Evolutionary conservation across 2,329 filamentous ascomycete genomes (phyloP).

Genomic region (Fusarium transvaalense): DNA sequence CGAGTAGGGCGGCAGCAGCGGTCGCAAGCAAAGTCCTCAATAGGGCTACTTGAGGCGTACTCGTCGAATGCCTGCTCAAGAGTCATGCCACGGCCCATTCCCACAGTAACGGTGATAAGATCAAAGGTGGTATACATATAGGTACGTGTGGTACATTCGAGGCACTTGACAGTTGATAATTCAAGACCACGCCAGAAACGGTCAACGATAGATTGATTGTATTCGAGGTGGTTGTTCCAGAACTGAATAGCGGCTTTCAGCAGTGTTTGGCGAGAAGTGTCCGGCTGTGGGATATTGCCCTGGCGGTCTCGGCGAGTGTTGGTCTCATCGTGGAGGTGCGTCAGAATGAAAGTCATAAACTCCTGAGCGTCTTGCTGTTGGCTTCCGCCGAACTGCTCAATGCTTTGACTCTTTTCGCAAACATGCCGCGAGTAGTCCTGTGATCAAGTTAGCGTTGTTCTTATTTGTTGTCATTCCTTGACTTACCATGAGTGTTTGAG

Average conservation of each 20-base stretch:
- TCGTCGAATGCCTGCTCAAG: slow-evolving; percentile 75
- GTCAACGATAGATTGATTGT: slow-evolving; percentile 81
- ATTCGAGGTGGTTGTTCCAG: slow-evolving; percentile 78
- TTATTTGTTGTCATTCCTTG: neutral
- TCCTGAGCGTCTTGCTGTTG: slow-evolving; percentile 93
- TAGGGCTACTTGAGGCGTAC: slow-evolving; percentile 75
- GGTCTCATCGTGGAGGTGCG: slow-evolving; percentile 87
- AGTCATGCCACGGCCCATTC: slow-evolving; percentile 50
- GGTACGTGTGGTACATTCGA: slow-evolving; percentile 64
- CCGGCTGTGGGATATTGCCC: slow-evolving; percentile 50
- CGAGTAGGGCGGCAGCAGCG: slow-evolving; percentile 76
- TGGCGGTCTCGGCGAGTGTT: slow-evolving; percentile 68
- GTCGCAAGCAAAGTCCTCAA: slow-evolving; percentile 80
- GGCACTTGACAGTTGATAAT: slow-evolving; percentile 77
- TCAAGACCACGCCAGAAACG: slow-evolving; percentile 84
- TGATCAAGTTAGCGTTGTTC: slow-evolving; percentile 38
- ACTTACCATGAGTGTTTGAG: slow-evolving; percentile 70
- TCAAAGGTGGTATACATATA: slow-evolving; percentile 63
- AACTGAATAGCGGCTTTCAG: slow-evolving; percentile 75
- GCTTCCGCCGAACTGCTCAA: slow-evolving; percentile 73
- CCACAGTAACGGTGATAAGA: slow-evolving; percentile 64
- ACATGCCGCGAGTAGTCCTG: slow-evolving; percentile 67
- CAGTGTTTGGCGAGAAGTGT: slow-evolving; percentile 51
- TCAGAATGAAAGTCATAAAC: slow-evolving; percentile 85
- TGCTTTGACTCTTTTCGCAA: slow-evolving; percentile 49